Percentiles rank a stretch among this genome's conserved stretches.
Conservation (phyloP, 768 basidiomycete genomes). For the Serendipita vermifera region DNA sequence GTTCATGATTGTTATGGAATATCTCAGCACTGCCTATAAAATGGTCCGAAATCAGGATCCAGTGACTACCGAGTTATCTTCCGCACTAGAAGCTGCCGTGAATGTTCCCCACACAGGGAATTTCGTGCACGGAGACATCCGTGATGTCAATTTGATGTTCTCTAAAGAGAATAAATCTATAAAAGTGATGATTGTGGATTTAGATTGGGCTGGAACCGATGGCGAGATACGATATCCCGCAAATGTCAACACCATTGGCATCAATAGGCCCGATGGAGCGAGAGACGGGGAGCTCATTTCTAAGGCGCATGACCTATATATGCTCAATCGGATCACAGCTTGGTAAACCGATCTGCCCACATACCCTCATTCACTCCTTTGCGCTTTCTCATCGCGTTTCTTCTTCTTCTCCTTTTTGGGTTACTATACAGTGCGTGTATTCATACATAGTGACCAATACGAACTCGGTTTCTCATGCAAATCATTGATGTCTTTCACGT, state of each 20-base stretch:
- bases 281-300: not conserved
- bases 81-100: not conserved
- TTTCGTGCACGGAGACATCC: not conserved
- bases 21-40: not conserved
- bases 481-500: too few relatives aligned
- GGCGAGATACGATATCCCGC: not conserved
- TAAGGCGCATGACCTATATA: not conserved
- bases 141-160: not conserved
- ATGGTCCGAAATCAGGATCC: not conserved
- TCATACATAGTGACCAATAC: too few relatives aligned
- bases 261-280: not conserved
- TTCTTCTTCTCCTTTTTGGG: too few relatives aligned
- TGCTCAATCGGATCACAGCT: too few relatives aligned
- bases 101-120: not conserved
- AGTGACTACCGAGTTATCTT: not conserved
- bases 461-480: too few relatives aligned
- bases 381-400: too few relatives aligned
- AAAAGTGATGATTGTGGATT: not conserved
- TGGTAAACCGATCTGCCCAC: too few relatives aligned
- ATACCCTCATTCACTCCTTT: too few relatives aligned
- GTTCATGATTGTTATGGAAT: not conserved
- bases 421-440: too few relatives aligned
- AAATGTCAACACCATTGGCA: not conserved
- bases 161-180: not conserved
- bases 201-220: not conserved